Conservation (phyloP, 2,329 filamentous ascomycete species). For the Colletotrichum sp. region DNA sequence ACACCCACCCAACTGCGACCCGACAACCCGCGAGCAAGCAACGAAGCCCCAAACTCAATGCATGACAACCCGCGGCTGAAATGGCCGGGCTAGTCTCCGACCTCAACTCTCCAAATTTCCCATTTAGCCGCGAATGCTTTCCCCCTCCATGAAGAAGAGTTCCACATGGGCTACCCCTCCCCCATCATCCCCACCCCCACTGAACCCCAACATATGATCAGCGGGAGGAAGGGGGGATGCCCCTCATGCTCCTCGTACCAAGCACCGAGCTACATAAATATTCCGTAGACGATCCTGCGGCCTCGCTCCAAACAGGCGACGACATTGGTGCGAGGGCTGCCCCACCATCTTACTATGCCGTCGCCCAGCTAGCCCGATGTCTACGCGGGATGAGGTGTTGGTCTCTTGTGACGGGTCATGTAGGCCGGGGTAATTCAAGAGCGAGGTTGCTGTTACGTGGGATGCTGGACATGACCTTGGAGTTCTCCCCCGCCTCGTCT, state of each 20-base stretch:
- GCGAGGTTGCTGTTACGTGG: constrained; percentile 1
- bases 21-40: not conserved
- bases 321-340: not conserved
- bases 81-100: not conserved
- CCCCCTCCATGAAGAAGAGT: not conserved
- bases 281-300: not conserved
- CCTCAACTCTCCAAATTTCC: not conserved
- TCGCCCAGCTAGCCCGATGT: not conserved
- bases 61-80: not conserved
- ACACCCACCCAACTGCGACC: not conserved
- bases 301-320: not conserved
- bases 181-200: not conserved
- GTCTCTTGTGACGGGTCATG: not conserved
- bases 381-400: not conserved
- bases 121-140: constrained; percentile 9
- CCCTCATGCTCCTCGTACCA: not conserved
- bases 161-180: not conserved
- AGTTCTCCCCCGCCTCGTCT: not conserved
- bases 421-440: constrained; percentile 12
- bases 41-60: not conserved
- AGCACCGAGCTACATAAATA: not conserved
- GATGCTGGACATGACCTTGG: not conserved
- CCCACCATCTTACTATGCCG: not conserved
- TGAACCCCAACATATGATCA: not conserved
- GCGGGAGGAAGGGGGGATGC: not conserved